Percentiles rank a stretch among this genome's conserved stretches.
phyloP scores from a whole-genome alignment of 1,284 basidiomycete genomes.

The Cerioporus squamosus region DNA sequence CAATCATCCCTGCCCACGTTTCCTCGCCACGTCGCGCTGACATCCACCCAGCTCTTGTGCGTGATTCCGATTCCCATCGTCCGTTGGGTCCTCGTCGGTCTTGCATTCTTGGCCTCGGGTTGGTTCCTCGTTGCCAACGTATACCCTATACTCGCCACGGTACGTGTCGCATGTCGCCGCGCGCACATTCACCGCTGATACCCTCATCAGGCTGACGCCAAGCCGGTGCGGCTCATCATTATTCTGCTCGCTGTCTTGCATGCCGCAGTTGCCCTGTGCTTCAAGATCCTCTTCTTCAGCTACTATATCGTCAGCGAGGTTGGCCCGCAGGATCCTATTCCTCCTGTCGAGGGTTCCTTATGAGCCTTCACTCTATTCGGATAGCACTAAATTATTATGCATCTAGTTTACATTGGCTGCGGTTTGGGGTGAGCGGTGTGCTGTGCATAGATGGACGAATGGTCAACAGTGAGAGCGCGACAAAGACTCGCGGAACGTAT shows the following conservation, averaged over 20 bases:
- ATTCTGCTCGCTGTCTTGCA: conserved; percentile 74
- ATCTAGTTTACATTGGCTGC: not conserved
- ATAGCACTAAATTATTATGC: conserved; percentile 7
- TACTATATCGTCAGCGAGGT: conserved; percentile 71
- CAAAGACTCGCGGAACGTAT: too few species aligned
- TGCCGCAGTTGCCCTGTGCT: conserved; percentile 75
- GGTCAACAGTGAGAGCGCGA: too few species aligned
- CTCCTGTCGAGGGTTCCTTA: not conserved
- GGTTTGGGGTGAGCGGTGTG: too few species aligned
- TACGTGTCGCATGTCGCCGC: conserved; percentile 43
- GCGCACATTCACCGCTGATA: not conserved
- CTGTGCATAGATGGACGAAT: too few species aligned
- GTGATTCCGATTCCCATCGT: conserved; percentile 80
- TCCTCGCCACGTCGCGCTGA: not conserved
- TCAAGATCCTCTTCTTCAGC: conserved; percentile 89
- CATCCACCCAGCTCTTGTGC: conserved; percentile 65
- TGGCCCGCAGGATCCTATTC: conserved; percentile 43
- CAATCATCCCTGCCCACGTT: not conserved
- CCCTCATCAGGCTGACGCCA: conserved; percentile 71
- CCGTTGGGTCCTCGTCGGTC: conserved; percentile 78
- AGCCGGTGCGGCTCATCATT: conserved; percentile 80
- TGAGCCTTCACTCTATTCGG: not conserved
- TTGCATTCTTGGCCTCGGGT: conserved; percentile 78
- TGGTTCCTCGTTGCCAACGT: conserved; percentile 86
- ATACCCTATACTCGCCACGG: conserved; percentile 87